These are phyloP conservation scores for Trametes cubensis DNA, from an alignment of 768 basidiomycete species.

Conservation along the genomic window DNA sequence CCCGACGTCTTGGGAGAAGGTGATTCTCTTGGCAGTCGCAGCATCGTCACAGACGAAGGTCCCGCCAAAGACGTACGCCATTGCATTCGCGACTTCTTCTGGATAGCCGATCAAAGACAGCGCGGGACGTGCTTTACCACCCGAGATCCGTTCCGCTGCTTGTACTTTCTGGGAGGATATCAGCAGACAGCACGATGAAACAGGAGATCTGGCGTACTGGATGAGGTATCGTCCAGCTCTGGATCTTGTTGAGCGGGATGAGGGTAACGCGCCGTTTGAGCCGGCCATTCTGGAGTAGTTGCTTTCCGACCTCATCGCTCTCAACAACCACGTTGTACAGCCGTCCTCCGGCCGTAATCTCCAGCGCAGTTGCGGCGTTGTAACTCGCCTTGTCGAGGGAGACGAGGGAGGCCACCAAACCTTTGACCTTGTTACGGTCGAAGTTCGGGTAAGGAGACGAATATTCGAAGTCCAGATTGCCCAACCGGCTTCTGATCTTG, in stretches of 20 bases:
- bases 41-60: constrained; percentile 91
- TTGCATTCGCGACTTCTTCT: constrained; percentile 81
- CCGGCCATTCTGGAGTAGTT: constrained; percentile 73
- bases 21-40: constrained; percentile 82
- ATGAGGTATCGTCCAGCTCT: constrained; percentile 53
- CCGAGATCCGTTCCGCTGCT: constrained; percentile 69
- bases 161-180: constrained; percentile 65
- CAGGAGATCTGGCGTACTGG: constrained; percentile 41
- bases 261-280: constrained; percentile 90
- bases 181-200: not conserved
- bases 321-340: constrained; percentile 94
- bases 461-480: constrained; percentile 84
- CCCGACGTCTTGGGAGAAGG: constrained; percentile 69
- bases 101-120: constrained; percentile 87
- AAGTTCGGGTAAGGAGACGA: constrained; percentile 75
- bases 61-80: constrained; percentile 92
- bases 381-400: constrained; percentile 69
- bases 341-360: constrained; percentile 87
- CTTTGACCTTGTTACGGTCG: constrained; percentile 85
- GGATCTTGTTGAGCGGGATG: constrained; percentile 93
- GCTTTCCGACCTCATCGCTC: constrained; percentile 85
- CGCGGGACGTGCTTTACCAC: constrained; percentile 81
- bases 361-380: constrained; percentile 85
- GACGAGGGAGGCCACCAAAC: constrained; percentile 89
- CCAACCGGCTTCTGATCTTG: constrained; percentile 61